Evolutionary conservation across 495 filamentous ascomycete genomes (phyloP).

Genomic region (Cetradonia linearis): DNA sequence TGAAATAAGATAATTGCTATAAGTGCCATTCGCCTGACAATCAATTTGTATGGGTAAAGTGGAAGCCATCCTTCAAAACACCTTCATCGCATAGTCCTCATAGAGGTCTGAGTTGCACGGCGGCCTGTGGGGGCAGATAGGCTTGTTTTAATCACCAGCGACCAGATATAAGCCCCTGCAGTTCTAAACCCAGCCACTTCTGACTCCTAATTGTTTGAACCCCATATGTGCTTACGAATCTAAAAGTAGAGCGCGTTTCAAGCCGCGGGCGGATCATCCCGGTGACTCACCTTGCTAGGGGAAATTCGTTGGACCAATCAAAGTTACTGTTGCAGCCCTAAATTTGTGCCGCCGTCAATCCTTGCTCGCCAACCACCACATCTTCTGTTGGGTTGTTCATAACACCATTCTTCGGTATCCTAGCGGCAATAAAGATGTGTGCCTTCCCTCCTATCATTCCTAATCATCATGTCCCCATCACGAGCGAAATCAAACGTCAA

Average conservation of each 20-base stretch:
- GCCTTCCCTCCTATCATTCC: conserved; percentile 3
- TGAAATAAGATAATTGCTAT: neutral
- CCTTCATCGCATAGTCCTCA: neutral
- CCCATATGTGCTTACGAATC: neutral
- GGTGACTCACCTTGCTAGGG: conserved; percentile 4
- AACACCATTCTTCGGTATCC: conserved; percentile 5
- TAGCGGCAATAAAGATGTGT: conserved; percentile 15
- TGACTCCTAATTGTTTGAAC: too few relatives aligned
- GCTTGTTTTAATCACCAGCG: neutral
- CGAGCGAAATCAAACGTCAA: conserved; percentile 12
- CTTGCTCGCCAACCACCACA: conserved; percentile 9
- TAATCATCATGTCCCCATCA: conserved; percentile 4
- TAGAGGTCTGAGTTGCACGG: neutral
- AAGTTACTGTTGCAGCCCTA: conserved; percentile 8
- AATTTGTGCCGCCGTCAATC: neutral
- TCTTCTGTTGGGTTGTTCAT: conserved; percentile 3
- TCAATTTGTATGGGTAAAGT: neutral
- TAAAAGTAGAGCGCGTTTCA: too few relatives aligned
- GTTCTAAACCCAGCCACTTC: too few relatives aligned
- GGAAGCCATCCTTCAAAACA: neutral
- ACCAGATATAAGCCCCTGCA: too few relatives aligned
- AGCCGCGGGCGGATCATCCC: conserved; percentile 2
- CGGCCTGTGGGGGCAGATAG: neutral
- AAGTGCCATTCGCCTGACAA: conserved; percentile 4
- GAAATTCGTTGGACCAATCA: neutral